Conservation (phyloP, 169 alveolate species). For the Plasmodium gonderi region DNA sequence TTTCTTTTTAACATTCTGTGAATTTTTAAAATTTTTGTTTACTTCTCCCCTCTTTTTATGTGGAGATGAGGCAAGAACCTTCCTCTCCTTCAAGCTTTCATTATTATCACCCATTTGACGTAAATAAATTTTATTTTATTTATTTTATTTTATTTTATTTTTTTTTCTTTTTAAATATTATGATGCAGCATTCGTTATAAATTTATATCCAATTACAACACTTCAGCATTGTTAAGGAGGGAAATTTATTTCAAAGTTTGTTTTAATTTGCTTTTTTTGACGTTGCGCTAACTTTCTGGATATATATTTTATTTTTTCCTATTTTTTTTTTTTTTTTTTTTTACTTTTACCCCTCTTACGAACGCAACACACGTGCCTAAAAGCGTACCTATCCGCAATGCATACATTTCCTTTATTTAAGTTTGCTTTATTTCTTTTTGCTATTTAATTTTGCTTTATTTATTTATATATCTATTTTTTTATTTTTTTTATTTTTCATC, state of each 20-base stretch:
- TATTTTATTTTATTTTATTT: not conserved
- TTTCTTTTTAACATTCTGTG: not conserved
- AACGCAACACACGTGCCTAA: no score
- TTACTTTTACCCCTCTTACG: no score
- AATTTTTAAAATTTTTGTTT: not conserved
- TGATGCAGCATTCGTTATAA: not conserved
- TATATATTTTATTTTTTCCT: not conserved
- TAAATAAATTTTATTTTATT: not conserved
- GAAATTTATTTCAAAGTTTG: not conserved
- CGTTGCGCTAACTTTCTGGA: not conserved
- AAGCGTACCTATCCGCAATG: no score
- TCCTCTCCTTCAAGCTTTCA: not conserved
- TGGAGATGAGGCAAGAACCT: not conserved
- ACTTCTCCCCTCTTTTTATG: not conserved
- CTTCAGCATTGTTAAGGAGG: not conserved
- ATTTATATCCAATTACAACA: not conserved
- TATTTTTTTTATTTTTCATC: no score
- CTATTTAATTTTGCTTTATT: no score
- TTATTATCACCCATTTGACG: not conserved
- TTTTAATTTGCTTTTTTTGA: not conserved
- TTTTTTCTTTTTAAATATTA: not conserved
- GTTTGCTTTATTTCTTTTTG: no score
- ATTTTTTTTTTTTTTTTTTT: not conserved
- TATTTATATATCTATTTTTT: no score
- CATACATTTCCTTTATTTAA: no score